Percentiles rank a stretch among this genome's conserved stretches.
Conservation (phyloP, 805 yeast genomes). For the Starmerella vaccinii region DNA sequence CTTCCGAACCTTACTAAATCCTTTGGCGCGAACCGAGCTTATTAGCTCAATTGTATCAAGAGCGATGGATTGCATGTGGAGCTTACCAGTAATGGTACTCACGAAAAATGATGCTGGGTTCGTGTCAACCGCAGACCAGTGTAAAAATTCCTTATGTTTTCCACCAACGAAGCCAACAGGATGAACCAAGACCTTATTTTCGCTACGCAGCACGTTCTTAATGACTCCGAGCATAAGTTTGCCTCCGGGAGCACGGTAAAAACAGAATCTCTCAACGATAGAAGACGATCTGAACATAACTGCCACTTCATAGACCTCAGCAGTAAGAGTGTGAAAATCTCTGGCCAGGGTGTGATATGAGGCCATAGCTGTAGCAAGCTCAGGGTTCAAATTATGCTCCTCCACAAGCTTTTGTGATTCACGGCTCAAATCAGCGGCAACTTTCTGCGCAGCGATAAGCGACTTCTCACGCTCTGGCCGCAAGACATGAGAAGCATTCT, state of each 20-base stretch:
- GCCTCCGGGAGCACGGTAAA: not conserved
- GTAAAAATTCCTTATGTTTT: not conserved
- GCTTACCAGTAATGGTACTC: not conserved
- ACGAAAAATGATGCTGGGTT: not conserved
- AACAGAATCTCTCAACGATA: not conserved
- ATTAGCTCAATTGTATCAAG: not conserved
- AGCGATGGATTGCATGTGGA: not conserved
- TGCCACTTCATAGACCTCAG: slow-evolving; percentile 2
- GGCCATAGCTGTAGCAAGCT: not conserved
- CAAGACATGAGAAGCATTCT: slow-evolving; percentile 73
- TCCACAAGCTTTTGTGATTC: not conserved
- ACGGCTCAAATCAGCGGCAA: not conserved
- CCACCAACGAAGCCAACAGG: not conserved
- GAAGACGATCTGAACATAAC: not conserved
- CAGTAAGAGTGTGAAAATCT: slow-evolving; percentile 3
- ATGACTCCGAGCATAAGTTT: not conserved
- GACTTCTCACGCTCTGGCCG: slow-evolving; percentile 74
- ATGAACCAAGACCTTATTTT: not conserved
- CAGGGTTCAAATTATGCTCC: not conserved
- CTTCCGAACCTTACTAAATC: not conserved
- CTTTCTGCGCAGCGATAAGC: slow-evolving; percentile 33
- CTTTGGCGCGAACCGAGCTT: not conserved
- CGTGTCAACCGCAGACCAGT: not conserved
- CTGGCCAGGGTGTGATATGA: slow-evolving; percentile 3
- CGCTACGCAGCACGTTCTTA: not conserved